Conservation (phyloP, 208 protist species). For the Balamuthia mandrillaris region DNA sequence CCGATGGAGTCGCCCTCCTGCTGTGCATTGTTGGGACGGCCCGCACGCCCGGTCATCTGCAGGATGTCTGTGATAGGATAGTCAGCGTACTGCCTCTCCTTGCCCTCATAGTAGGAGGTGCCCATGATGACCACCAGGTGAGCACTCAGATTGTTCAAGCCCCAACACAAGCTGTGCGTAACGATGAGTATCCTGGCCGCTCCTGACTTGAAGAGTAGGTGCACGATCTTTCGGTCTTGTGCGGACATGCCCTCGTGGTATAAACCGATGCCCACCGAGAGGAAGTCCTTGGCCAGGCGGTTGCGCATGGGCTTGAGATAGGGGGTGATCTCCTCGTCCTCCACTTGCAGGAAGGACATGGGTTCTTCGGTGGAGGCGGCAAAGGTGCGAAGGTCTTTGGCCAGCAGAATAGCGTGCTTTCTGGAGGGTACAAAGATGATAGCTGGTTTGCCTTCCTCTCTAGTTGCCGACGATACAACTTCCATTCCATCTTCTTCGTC, state of each 20-base stretch:
- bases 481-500: not conserved
- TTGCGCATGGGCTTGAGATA: slow-evolving; percentile 43
- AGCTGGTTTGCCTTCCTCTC: not conserved
- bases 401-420: slow-evolving; percentile 57
- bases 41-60: slow-evolving; percentile 81
- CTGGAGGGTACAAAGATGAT: not conserved
- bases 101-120: slow-evolving; percentile 65
- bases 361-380: slow-evolving; percentile 51
- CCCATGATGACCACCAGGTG: slow-evolving; percentile 68
- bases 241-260: slow-evolving; percentile 62
- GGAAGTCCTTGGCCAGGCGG: too few species aligned
- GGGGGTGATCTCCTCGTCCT: slow-evolving; percentile 46
- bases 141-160: slow-evolving; percentile 30
- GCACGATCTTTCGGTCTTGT: slow-evolving; percentile 41
- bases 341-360: slow-evolving; percentile 53
- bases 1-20: too few species aligned
- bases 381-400: slow-evolving; percentile 57
- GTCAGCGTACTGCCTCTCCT: slow-evolving; percentile 60
- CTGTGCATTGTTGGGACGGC: slow-evolving; percentile 31
- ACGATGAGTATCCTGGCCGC: slow-evolving; percentile 63
- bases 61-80: slow-evolving; percentile 75
- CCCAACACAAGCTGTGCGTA: slow-evolving; percentile 62
- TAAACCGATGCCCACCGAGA: slow-evolving; percentile 69
- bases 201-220: slow-evolving; percentile 37
- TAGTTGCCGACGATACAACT: too few species aligned